Evolutionary conservation across 2,329 filamentous ascomycete genomes (phyloP), one percentile per base, ranked within the genome.

Genomic region (Diaporthe citri): DNA sequence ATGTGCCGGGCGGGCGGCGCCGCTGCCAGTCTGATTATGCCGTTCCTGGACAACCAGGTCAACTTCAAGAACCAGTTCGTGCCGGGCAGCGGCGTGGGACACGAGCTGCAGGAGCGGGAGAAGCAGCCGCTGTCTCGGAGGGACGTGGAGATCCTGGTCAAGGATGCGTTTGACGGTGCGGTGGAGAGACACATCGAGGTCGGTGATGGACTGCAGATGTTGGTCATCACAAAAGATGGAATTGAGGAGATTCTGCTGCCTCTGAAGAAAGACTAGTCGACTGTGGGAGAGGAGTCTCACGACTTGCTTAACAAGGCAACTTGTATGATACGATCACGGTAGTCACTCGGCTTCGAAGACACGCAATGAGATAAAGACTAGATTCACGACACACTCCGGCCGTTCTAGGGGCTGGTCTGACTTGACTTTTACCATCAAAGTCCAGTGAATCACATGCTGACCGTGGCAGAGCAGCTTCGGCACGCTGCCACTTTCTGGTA

Each of bases 61-160:
- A 98, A 98, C 88, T 96, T 96, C 89, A 99, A 98, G 91, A 99
- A 99, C 85, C 96, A 98, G 88, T 97, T 98, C 83, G 89, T 97
- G 73, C 95, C 96, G 15, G 94, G 93, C 62, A 96, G 94, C 80
- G 95, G 95, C 74, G 90, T 91, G 76, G 96, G 96, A 57, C 94
- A 98, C 85, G 93, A 92, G 72, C 87, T 98, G 80, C 87, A 94
- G 87, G 90, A 93, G 85, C 90, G 93, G 79, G 89, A 92, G 83
- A 89, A 90, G 76, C 88, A 92, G 81, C 94, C 94, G 70, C 86
- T 98, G 81, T 88, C 92, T 39, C 89, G 91, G 81, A 86, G 90
- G 72, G 92, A 93, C 76, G 96, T 97, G 39, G 94, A 97, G 87
- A 91, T 93, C 78, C 84, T 99, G 80, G 96, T 99, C 80, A 95